Evolutionary conservation across 2,329 filamentous ascomycete genomes (phyloP).

Genomic region (Whalleya microplaca): DNA sequence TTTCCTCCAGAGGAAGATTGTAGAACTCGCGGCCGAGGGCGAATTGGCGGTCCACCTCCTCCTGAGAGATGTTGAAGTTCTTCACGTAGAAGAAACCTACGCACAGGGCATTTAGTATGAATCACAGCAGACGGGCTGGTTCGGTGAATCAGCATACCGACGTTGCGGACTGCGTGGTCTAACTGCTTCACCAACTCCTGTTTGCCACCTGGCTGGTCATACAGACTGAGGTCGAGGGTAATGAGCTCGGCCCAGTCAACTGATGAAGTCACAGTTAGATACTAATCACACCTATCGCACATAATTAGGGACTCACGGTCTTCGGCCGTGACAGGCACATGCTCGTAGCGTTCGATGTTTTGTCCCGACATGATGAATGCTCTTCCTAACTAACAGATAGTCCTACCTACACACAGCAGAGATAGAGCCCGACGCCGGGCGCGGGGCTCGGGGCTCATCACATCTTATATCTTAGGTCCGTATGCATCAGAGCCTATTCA

Average conservation of each 20-base stretch:
- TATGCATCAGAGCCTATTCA: no score
- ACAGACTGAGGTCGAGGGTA: constrained; percentile 38
- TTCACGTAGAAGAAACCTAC: constrained; percentile 64
- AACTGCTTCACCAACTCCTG: constrained; percentile 39
- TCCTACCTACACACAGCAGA: constrained; percentile 9
- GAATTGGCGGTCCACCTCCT: constrained; percentile 62
- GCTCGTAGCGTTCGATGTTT: constrained; percentile 34
- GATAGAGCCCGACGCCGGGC: background rate
- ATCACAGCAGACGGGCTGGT: constrained; percentile 1
- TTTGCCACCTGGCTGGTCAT: constrained; percentile 39
- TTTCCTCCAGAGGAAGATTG: constrained; percentile 60
- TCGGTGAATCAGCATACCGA: constrained; percentile 17
- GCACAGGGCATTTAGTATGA: constrained; percentile 29
- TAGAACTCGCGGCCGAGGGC: constrained; percentile 62
- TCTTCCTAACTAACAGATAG: background rate
- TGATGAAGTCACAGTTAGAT: constrained; percentile 6
- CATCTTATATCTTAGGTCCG: background rate
- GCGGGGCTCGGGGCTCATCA: background rate
- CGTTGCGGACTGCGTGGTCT: constrained; percentile 35
- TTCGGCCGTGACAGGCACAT: constrained; percentile 35
- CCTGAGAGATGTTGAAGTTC: constrained; percentile 63
- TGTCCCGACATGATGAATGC: constrained; percentile 30
- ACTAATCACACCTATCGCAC: no score
- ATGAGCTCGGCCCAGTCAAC: constrained; percentile 37
- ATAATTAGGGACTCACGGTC: constrained; percentile 28